Base-by-base conservation (phyloP, 345 rosid genomes). In the Syzygium grande region DNA sequence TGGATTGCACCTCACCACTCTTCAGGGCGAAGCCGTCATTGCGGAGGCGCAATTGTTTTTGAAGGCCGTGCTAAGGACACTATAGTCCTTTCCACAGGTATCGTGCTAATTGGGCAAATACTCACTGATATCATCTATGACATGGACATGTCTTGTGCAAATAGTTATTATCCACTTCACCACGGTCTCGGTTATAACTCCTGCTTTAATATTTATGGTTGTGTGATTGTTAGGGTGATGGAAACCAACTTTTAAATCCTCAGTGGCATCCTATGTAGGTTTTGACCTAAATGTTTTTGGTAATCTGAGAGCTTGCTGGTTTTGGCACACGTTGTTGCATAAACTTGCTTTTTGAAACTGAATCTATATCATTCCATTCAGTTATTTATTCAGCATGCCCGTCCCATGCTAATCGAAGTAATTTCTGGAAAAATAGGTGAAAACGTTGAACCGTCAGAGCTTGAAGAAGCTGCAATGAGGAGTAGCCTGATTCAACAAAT, bases 1-100 rank as follows among this genome's bases (percentile, higher is more conserved):
- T 97, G 99, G 99, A 94, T 94, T 89, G 95, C 97, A 86, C 98
- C 99, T 90, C 93, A 91, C 38, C 98, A 96, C 89, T 92, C 95
- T 63, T 87, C 52, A 86, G 99, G 99, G 73, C 89, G 94, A 86
- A 95, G 99, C 89, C 95, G 92, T 89, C 89, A 51, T 56, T 93
- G 96, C 78, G 94, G 97, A 87, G 98, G 98, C 85, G 90, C 95
- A 87, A 87, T 97, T 34, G 97, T 95, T 91, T 94, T 96, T 86
- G 98, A 94, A 90, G 99, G 98, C 22, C 98, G 98, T 68, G 98
- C 98, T 23, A 95, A 97, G 91, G 97, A 97, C 93, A 96, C 99
- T 30, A 94, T 97, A 88, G 99, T 97, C 73, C 98, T 97, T 87
- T 93, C 96, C 30, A 94, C 99, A 56, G 99, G 99, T 95, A 93